Evolutionary conservation across 345 rosid genomes (phyloP).

Genomic region (Barbarea vulgaris): DNA sequence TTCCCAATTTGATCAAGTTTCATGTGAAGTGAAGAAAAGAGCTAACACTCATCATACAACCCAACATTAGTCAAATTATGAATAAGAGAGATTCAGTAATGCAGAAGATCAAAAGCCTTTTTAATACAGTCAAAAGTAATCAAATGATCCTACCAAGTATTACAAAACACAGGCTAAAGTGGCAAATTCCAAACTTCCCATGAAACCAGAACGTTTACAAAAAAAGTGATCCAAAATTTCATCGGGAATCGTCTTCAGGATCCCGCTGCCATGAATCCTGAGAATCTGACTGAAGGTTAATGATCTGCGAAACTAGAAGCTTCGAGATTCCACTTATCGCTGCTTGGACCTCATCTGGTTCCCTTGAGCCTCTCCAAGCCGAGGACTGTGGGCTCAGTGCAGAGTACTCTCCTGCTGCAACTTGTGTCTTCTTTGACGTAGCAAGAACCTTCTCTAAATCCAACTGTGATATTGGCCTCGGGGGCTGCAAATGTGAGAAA

Average conservation of each 20-base stretch:
- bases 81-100: background rate
- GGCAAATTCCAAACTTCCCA: constrained; percentile 3
- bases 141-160: constrained; percentile 8
- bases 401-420: constrained; percentile 76
- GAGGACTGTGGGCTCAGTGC: constrained; percentile 55
- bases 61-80: background rate
- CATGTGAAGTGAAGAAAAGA: background rate
- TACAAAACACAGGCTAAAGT: constrained; percentile 2
- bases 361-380: constrained; percentile 56
- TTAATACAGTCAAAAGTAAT: constrained; percentile 8
- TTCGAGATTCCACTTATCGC: constrained; percentile 81
- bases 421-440: constrained; percentile 70
- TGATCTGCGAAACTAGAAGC: constrained; percentile 75
- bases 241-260: constrained; percentile 34
- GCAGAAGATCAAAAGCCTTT: constrained; percentile 12
- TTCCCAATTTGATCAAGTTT: background rate
- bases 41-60: background rate
- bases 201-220: constrained; percentile 27
- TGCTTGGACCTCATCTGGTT: constrained; percentile 77
- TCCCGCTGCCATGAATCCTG: constrained; percentile 52
- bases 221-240: constrained; percentile 22
- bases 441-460: constrained; percentile 75
- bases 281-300: constrained; percentile 69
- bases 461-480: constrained; percentile 67
- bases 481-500: constrained; percentile 48